Evolutionary conservation across 1,139 yeast genomes (phyloP).

Genomic region (Keqinozyma sinolaborantium): DNA sequence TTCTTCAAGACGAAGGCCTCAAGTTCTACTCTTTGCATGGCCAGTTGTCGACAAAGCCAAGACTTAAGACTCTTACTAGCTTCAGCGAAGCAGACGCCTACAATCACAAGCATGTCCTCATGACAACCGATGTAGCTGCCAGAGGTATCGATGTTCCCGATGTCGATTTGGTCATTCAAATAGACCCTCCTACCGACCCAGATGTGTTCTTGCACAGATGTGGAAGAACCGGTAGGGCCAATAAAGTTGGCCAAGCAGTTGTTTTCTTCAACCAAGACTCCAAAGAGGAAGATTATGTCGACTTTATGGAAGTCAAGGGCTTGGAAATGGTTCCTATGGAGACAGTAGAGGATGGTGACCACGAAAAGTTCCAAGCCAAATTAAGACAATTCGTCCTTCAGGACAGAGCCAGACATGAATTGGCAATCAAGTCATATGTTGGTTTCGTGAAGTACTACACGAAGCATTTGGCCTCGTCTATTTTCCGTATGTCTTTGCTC

Average conservation of each 20-base stretch:
- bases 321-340: slow-evolving; percentile 46
- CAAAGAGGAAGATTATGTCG: slow-evolving; percentile 78
- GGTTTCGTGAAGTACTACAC: slow-evolving; percentile 82
- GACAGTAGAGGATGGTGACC: slow-evolving; percentile 20
- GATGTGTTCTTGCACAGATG: slow-evolving; percentile 84
- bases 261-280: slow-evolving; percentile 62
- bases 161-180: slow-evolving; percentile 81
- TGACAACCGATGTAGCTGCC: slow-evolving; percentile 89
- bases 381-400: slow-evolving; percentile 58
- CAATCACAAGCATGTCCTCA: slow-evolving; percentile 52
- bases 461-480: slow-evolving; percentile 88
- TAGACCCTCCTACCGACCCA: slow-evolving; percentile 91
- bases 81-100: slow-evolving; percentile 49
- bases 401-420: slow-evolving; percentile 79
- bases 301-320: slow-evolving; percentile 74
- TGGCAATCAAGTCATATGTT: slow-evolving; percentile 75
- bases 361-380: slow-evolving; percentile 21
- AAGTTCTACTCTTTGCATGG: slow-evolving; percentile 77
- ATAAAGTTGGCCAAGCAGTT: slow-evolving; percentile 74
- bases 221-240: slow-evolving; percentile 93
- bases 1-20: slow-evolving; percentile 24
- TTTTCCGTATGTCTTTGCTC: slow-evolving; percentile 69
- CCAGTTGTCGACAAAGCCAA: slow-evolving; percentile 68
- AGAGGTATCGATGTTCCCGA: slow-evolving; percentile 93
- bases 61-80: slow-evolving; percentile 63